Base-by-base conservation (phyloP, 1,284 basidiomycete species). In the Trichosporon asahii region DNA sequence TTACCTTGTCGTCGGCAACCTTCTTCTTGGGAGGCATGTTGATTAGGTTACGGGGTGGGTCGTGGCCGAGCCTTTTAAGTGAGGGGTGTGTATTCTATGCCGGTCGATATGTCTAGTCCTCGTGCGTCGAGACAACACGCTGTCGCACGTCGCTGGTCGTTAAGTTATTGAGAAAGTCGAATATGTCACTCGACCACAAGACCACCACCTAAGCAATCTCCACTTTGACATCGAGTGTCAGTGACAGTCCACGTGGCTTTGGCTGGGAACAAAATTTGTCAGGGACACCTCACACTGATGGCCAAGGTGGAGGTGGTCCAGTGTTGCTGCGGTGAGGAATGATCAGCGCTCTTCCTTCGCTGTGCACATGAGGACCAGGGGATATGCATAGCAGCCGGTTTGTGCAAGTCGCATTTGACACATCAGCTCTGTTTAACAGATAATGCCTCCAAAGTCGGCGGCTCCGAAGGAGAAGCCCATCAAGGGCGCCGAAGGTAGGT, bases 391-490 rank as follows among this genome's bases (percentile, higher is more conserved):
- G 9, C 21, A 25, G 40, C 37, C 18, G 12, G 15, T 18, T 44
- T 44, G 18, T 12, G 21, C 7, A 27, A 29, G 2, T 29, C 11
- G 25, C 53, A 23, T 3, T 53, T 37, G 35, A 3, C 14, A 12
- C 64, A 65, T 67, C 64, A 15, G 40, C 37, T 33, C 31, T 18
- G 7, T 33, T 6, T 33, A 33, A 33, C 31, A 37, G 35, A 66
- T 27, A 31, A 83, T 82, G 82, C 81, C 82, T 11, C 78, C 80
- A 1, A 84, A 83, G 92, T 3, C 27, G 8, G 95, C 88, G 85
- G 95, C 96, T 87, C 88, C 95, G 80, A 98, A 97, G 87, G 64
- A 66, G 6, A 83, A 82, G 71, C 70, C 73, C 18, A 73, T 82
- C 66, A 84, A 83, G 69, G 82, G 82, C 11, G 78, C 82, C 65